Percentiles rank a stretch among this genome's conserved stretches.
phyloP scores from a whole-genome alignment of 2,329 filamentous ascomycete species.

The Hirsutella minnesotensis region DNA sequence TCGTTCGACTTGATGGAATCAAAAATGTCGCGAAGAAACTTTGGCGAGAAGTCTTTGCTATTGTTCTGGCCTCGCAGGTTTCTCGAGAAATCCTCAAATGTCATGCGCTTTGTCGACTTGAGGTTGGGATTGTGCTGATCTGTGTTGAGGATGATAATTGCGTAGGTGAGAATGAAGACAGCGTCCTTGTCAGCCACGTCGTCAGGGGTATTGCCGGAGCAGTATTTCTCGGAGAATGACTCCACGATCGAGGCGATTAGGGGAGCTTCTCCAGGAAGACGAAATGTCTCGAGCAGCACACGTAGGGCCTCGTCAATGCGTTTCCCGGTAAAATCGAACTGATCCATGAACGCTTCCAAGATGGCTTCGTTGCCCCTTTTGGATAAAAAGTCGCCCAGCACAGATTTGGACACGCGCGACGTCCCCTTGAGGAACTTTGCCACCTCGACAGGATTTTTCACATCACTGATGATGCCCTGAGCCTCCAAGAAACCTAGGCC shows the following conservation, averaged over 20 bases:
- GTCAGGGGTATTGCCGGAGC: constrained; percentile 53
- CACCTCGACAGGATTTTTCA: constrained; percentile 61
- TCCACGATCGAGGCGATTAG: constrained; percentile 89
- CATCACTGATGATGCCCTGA: constrained; percentile 72
- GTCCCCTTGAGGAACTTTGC: constrained; percentile 85
- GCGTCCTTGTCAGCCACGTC: constrained; percentile 78
- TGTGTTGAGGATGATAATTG: constrained; percentile 95
- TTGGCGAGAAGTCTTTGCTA: constrained; percentile 69
- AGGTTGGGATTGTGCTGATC: constrained; percentile 94
- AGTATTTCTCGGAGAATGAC: constrained; percentile 78
- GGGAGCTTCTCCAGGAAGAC: constrained; percentile 82
- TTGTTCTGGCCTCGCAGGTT: constrained; percentile 88
- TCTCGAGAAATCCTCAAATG: constrained; percentile 65
- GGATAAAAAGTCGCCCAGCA: constrained; percentile 84
- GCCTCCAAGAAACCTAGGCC: constrained; percentile 78
- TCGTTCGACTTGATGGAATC: constrained; percentile 86
- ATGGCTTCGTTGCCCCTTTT: constrained; percentile 84
- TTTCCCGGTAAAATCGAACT: constrained; percentile 82
- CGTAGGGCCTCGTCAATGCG: constrained; percentile 84
- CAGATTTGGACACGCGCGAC: constrained; percentile 75
- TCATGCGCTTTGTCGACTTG: constrained; percentile 71
- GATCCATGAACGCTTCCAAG: constrained; percentile 68
- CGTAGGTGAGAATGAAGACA: constrained; percentile 84
- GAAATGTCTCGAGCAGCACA: constrained; percentile 80
- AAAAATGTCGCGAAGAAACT: constrained; percentile 78